phyloP scores from a whole-genome alignment of 306 rosid species.

The Dryas drummondii region DNA sequence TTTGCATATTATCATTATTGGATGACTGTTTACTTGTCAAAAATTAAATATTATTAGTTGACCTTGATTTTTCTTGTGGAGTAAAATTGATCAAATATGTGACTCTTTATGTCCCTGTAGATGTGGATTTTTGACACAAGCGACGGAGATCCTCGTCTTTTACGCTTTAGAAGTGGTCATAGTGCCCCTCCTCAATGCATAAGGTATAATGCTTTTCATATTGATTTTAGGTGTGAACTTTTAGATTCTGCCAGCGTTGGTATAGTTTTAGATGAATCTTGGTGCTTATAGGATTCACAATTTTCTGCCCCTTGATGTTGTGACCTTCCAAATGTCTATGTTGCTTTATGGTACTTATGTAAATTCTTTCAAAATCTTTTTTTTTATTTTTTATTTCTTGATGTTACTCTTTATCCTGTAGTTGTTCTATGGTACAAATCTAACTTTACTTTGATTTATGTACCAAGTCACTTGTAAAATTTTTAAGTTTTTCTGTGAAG shows the following conservation, averaged over 20 bases:
- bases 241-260: not conserved
- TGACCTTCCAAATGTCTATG: not conserved
- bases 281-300: not conserved
- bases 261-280: not conserved
- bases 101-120: slow-evolving; percentile 32
- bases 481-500: not conserved
- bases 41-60: not conserved
- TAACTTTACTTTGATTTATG: not conserved
- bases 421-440: not conserved
- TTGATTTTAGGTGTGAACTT: slow-evolving; percentile 22
- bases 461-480: not conserved
- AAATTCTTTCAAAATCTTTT: not conserved
- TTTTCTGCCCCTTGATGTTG: not conserved
- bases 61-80: not conserved
- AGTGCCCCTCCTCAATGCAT: slow-evolving; percentile 97
- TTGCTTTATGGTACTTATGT: not conserved
- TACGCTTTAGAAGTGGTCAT: slow-evolving; percentile 88
- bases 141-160: slow-evolving; percentile 88
- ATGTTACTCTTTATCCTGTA: not conserved
- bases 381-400: slow-evolving; percentile 7
- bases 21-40: not conserved
- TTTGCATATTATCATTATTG: not conserved
- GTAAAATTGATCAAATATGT: not conserved
- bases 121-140: slow-evolving; percentile 97
- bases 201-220: slow-evolving; percentile 51